phyloP scores from a whole-genome alignment of 768 basidiomycete species.

The Inosperma sp. region DNA sequence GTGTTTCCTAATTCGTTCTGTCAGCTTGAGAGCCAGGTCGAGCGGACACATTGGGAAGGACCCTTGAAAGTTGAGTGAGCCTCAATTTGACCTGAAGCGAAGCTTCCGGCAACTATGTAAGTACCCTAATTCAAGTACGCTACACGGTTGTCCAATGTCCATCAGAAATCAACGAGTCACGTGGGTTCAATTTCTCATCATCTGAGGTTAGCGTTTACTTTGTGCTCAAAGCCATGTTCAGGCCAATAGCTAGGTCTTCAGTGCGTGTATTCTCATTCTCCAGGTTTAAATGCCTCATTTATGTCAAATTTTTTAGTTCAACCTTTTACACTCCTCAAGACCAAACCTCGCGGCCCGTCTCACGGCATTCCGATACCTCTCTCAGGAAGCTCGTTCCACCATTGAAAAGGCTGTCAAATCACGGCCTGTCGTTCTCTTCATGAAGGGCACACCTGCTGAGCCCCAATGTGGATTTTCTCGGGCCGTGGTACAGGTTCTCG shows the following conservation, averaged over 20 bases:
- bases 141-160: no score
- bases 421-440: conserved; percentile 89
- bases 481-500: conserved; percentile 87
- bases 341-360: conserved; percentile 25
- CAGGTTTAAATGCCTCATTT: conserved; percentile 3
- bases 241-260: conserved; percentile 41
- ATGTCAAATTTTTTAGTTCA: conserved; percentile 24
- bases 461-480: conserved; percentile 97
- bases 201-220: no score
- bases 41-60: no score
- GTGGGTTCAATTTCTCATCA: no score
- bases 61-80: no score
- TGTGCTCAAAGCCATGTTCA: conserved; percentile 48
- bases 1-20: no score
- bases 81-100: no score
- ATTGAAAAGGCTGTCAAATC: conserved; percentile 71
- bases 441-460: conserved; percentile 88
- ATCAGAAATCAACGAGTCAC: no score
- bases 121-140: no score
- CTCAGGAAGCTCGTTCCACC: conserved; percentile 54
- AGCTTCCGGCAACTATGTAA: no score
- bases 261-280: conserved; percentile 27
- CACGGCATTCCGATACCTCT: conserved; percentile 46
- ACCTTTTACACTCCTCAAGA: conserved; percentile 28
- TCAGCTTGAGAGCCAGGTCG: no score